Base-by-base conservation (phyloP, 2,329 filamentous ascomycete genomes). In the Ambrosiella beaveri region DNA sequence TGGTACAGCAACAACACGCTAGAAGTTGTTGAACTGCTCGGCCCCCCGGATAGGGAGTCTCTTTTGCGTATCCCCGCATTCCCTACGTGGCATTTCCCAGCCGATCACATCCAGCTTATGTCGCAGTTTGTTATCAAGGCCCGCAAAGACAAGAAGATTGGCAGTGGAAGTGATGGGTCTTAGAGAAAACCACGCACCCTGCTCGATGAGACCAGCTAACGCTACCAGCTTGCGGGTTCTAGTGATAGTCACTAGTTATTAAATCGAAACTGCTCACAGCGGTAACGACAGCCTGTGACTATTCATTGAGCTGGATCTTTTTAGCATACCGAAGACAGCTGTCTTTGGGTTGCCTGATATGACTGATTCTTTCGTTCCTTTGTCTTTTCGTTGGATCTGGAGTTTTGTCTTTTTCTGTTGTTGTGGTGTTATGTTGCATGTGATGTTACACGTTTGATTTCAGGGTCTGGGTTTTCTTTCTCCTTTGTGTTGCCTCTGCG, bases 1-100 rank as follows among this genome's bases (percentile, higher is more conserved):
- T 97, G 90, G 89, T 98, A 95, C 71, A 90, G 89, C 59, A 91
- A 88, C 59, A 95, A 93, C 69, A 82, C 85, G 19, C 75, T 96
- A 50, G 86, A 93, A 67, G 86, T 94, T 27, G 84, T 88, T 15
- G 85, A 85, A 57, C 71, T 96, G 57, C 81, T 96, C 3, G 90
- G 90, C 37, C 86, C 91, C 49, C 87, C 94, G 1, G 90, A 96
- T 68, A 80, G 83, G 62, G 80, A 87, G 36, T 93, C 95, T 68
- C 80, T 95, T 59, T 85, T 87, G 69, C 80, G 84, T 56, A 88
- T 96, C 35, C 89, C 90, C 2, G 89, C 89, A 0, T 95, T 95
- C 71, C 90, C 90, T 17, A 90, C 93, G 69, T 91, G 88, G 72
- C 89, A 95, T 72, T 95, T 94, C 75, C 90, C 90, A 1, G 88